These are phyloP conservation scores for Heliamphora pulchella DNA, from an alignment of 179 eudicot genomes.

Conservation along the genomic window DNA sequence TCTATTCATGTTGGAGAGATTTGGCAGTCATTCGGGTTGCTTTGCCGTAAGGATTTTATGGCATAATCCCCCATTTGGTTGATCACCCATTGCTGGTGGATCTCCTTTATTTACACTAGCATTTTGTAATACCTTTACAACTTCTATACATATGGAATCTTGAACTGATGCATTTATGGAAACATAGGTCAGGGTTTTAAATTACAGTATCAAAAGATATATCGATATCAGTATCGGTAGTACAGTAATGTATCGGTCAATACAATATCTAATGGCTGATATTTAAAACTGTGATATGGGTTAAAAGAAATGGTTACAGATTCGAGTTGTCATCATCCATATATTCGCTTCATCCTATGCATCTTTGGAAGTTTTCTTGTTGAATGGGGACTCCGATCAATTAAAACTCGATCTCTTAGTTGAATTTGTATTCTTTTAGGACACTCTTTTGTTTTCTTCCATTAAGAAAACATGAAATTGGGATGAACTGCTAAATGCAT, in stretches of 20 bases:
- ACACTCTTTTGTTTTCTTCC: background rate
- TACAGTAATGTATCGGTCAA: too few relatives aligned
- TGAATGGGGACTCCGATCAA: slow-evolving; percentile 90
- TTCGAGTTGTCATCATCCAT: slow-evolving; percentile 42
- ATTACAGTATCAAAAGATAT: too few relatives aligned
- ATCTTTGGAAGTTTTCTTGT: slow-evolving; percentile 75
- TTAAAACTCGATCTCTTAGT: slow-evolving; percentile 50
- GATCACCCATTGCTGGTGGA: background rate
- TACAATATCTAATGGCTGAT: too few relatives aligned
- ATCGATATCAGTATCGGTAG: too few relatives aligned
- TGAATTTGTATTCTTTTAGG: slow-evolving; percentile 13
- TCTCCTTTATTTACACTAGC: background rate
- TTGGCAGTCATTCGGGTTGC: background rate
- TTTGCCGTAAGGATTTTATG: background rate
- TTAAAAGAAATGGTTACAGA: slow-evolving; percentile 28
- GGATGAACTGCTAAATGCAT: background rate
- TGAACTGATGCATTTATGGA: background rate
- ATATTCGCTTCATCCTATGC: slow-evolving; percentile 42
- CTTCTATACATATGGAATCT: background rate
- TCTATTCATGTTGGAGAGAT: background rate
- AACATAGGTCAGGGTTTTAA: background rate
- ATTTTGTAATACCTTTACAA: background rate
- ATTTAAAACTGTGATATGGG: too few relatives aligned
- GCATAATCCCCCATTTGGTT: background rate
- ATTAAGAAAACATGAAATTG: background rate